phyloP scores from a whole-genome alignment of 75 land plant species.

The Chamaecyparis obtusa region DNA sequence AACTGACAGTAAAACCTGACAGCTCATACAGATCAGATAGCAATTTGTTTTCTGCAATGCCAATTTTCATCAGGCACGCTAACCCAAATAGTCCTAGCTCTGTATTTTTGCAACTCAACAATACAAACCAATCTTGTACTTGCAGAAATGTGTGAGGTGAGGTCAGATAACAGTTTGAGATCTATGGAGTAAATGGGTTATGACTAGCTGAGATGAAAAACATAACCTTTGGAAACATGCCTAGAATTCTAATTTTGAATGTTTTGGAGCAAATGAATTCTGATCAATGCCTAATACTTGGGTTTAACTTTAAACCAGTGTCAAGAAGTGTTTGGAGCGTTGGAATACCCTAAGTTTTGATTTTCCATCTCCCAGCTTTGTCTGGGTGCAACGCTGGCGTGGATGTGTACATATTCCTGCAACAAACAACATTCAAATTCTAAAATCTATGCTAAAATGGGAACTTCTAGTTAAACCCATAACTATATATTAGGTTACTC shows the following conservation, averaged over 20 bases:
- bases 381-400: slow-evolving; percentile 52
- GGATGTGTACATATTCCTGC: slow-evolving; percentile 46
- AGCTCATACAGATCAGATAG: neutral
- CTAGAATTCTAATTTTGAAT: neutral
- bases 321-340: neutral
- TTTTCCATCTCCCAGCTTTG: slow-evolving; percentile 56
- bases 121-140: neutral
- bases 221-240: neutral
- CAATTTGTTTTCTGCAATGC: neutral
- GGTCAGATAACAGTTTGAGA: neutral
- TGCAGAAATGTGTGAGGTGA: neutral
- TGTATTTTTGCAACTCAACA: neutral
- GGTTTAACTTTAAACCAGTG: neutral
- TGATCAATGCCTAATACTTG: neutral
- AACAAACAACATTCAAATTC: slow-evolving; percentile 7
- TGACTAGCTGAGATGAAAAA: neutral
- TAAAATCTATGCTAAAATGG: neutral
- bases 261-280: neutral
- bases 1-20: neutral
- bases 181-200: neutral
- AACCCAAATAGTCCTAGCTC: neutral
- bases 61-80: neutral
- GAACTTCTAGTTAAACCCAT: neutral
- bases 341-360: slow-evolving; percentile 17
- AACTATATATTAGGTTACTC: neutral